Evolutionary conservation across 371 early-diverging fungal species (phyloP).

Genomic region (Rhizopus arrhizus): DNA sequence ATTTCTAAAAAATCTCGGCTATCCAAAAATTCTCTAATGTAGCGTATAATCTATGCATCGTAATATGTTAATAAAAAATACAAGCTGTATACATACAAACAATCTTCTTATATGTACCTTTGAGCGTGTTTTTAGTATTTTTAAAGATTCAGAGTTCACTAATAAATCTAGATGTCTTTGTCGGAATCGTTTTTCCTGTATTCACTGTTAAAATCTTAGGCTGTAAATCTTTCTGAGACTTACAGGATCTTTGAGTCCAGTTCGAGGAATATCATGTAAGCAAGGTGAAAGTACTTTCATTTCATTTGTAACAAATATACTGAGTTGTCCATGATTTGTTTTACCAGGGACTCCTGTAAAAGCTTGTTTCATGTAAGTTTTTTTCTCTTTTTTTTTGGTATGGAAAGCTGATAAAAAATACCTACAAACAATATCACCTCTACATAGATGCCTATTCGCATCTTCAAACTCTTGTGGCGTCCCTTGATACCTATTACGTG

Average conservation of each 20-base stretch:
- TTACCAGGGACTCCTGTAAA: constrained; percentile 77
- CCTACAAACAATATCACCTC: constrained; percentile 74
- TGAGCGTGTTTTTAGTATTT: constrained; percentile 60
- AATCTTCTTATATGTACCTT: constrained; percentile 27
- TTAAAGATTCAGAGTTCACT: constrained; percentile 71
- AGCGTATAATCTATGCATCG: constrained; percentile 61
- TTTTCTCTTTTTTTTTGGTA: too few relatives aligned
- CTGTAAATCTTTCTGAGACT: neutral
- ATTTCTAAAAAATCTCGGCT: constrained; percentile 88
- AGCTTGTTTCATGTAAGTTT: constrained; percentile 34
- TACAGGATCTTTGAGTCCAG: constrained; percentile 66
- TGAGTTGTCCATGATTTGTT: constrained; percentile 83
- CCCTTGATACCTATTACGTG: constrained; percentile 51
- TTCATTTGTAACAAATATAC: constrained; percentile 65
- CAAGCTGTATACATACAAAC: too few relatives aligned
- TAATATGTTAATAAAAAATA: too few relatives aligned
- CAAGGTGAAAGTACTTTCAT: constrained; percentile 88
- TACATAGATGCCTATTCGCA: constrained; percentile 45
- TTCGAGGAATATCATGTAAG: constrained; percentile 79
- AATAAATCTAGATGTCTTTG: constrained; percentile 89
- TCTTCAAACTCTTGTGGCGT: constrained; percentile 48
- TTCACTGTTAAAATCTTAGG: neutral
- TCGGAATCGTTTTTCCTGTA: constrained; percentile 79
- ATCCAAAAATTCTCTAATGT: constrained; percentile 81
- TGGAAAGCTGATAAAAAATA: neutral